Evolutionary conservation across 2,329 filamentous ascomycete species (phyloP).

Genomic region (Pseudogymnoascus sp.): DNA sequence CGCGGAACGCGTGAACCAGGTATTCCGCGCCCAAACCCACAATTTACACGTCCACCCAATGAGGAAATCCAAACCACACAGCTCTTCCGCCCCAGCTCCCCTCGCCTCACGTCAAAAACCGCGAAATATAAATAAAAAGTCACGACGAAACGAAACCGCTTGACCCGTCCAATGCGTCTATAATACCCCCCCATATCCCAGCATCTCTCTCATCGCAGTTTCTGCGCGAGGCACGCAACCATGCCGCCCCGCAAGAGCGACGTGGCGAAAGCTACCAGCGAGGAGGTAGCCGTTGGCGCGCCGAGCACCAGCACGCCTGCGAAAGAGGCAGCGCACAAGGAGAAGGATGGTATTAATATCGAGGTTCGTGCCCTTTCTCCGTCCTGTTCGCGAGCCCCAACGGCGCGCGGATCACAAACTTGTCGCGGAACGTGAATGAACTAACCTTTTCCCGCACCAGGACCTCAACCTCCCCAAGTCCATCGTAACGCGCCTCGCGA

Average conservation of each 20-base stretch:
- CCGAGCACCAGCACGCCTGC: conserved; percentile 29
- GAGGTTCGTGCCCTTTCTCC: conserved; percentile 39
- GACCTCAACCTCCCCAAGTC: conserved; percentile 74
- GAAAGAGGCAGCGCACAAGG: conserved; percentile 22
- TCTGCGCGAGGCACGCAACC: not conserved
- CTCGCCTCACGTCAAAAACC: not conserved
- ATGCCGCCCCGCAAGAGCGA: conserved; percentile 56
- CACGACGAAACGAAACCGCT: not conserved
- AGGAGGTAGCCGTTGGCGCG: conserved; percentile 37
- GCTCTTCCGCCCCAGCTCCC: not conserved
- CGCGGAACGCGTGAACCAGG: conserved; percentile 7
- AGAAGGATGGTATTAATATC: conserved; percentile 35
- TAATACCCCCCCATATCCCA: conserved; percentile 1
- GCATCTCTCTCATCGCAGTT: not conserved
- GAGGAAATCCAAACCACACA: conserved; percentile 3
- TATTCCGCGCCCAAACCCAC: not conserved
- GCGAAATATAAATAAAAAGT: not conserved
- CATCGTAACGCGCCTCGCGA: conserved; percentile 72
- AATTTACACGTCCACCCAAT: conserved; percentile 11
- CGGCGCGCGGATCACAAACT: conserved; percentile 4
- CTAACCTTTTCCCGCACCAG: conserved; percentile 33
- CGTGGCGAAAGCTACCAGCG: conserved; percentile 36
- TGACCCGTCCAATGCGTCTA: conserved; percentile 4
- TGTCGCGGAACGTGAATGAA: not conserved
- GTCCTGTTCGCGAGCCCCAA: not conserved